Percentiles rank a stretch among this genome's conserved stretches.
Conservation (phyloP, 257 asterid genomes). For the Solanum chaucha region DNA sequence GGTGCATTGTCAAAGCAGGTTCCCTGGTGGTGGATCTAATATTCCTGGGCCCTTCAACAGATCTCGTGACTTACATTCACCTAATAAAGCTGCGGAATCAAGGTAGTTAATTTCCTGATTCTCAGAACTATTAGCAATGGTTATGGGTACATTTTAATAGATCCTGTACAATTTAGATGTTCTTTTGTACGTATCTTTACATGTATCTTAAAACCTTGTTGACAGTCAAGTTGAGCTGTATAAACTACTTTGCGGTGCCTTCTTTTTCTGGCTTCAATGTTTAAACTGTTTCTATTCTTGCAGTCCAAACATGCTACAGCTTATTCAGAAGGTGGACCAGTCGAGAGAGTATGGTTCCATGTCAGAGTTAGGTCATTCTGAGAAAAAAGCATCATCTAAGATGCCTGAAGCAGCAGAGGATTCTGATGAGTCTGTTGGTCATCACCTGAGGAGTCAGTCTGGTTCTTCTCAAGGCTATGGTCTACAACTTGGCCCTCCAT, state of each 20-base stretch:
- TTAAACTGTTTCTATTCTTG: constrained; percentile 11
- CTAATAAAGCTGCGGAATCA: constrained; percentile 31
- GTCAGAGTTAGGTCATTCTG: constrained; percentile 32
- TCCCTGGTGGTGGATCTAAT: constrained; percentile 27
- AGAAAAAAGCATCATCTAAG: constrained; percentile 34
- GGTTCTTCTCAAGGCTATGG: constrained; percentile 74
- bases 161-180: neutral
- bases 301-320: constrained; percentile 92
- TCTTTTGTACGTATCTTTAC: neutral
- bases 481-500: constrained; percentile 90
- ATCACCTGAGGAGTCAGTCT: constrained; percentile 47
- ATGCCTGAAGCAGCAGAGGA: constrained; percentile 37
- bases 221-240: neutral
- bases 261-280: neutral
- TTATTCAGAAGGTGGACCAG: constrained; percentile 87
- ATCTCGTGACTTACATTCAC: constrained; percentile 26
- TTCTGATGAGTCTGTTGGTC: constrained; percentile 36
- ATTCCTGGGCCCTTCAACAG: constrained; percentile 27
- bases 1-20: constrained; percentile 28
- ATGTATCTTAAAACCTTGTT: neutral
- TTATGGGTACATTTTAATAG: neutral
- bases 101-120: constrained; percentile 29
- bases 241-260: neutral
- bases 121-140: neutral
- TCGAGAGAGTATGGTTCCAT: constrained; percentile 33